A percentile compares a stretch with the other conserved stretches of the same genome.
phyloP scores from a whole-genome alignment of 495 filamentous ascomycete species.

The Evernia prunastri region DNA sequence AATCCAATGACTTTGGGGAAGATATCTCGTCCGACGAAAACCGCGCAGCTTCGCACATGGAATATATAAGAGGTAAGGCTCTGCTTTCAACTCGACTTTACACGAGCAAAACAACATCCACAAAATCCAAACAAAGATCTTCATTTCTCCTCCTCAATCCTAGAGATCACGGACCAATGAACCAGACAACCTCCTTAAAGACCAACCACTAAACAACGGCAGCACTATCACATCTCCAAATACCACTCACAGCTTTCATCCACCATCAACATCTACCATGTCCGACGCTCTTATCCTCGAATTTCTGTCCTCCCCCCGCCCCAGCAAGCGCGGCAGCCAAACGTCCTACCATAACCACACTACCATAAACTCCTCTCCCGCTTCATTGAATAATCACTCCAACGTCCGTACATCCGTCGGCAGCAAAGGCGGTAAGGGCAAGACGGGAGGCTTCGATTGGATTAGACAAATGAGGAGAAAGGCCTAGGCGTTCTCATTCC shows the following conservation, averaged over 20 bases:
- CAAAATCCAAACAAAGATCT: not conserved
- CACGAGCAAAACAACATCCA: not conserved
- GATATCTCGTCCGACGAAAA: not conserved
- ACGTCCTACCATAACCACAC: not conserved
- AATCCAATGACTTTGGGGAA: not conserved
- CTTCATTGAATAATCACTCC: not conserved
- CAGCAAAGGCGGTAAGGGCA: not conserved
- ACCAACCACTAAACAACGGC: not conserved
- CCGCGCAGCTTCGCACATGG: not conserved
- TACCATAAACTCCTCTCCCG: not conserved
- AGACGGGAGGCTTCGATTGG: not conserved
- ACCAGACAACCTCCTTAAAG: not conserved
- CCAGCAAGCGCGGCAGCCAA: constrained; percentile 21
- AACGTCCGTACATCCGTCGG: not conserved
- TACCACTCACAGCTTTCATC: not conserved
- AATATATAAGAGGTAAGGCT: not conserved
- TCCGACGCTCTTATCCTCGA: constrained; percentile 13
- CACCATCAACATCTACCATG: not conserved
- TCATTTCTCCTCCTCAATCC: not conserved
- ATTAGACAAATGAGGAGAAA: not conserved
- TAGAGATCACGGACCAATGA: not conserved
- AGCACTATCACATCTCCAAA: not conserved
- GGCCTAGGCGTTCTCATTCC: not conserved
- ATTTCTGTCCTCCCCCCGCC: not conserved
- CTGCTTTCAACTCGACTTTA: not conserved